Conservation (phyloP, 1,284 basidiomycete species). For the Ceratobasidium sp. region DNA sequence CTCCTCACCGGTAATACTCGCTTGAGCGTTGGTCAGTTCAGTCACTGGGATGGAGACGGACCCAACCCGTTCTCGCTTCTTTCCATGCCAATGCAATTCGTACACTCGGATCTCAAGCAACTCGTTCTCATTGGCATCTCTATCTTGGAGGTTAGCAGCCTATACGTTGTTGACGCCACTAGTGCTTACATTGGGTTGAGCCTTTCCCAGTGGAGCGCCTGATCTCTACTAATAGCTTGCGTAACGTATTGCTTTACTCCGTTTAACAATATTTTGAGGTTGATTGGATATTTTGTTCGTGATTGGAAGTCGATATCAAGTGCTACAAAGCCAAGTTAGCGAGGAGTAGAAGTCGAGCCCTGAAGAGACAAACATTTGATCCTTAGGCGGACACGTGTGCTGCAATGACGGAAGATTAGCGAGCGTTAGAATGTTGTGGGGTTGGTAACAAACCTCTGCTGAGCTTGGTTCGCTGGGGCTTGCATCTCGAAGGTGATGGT, state of each 20-base stretch:
- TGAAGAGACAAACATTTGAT: background rate
- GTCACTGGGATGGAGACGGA: background rate
- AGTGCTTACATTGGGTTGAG: conserved; percentile 5
- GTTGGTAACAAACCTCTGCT: background rate
- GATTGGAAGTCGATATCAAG: background rate
- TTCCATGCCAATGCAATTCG: background rate
- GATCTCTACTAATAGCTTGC: background rate
- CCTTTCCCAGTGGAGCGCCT: background rate
- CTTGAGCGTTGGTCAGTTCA: background rate
- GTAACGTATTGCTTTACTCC: background rate
- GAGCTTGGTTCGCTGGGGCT: background rate
- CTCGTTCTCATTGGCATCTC: background rate
- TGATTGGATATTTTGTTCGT: background rate
- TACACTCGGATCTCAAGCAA: background rate
- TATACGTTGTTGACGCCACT: background rate
- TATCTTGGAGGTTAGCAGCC: background rate
- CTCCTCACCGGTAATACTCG: background rate
- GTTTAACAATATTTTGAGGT: background rate
- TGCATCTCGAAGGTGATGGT: no score
- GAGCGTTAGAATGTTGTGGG: background rate
- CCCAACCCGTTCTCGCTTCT: background rate
- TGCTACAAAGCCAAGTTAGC: background rate
- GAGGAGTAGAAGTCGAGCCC: background rate
- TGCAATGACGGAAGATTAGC: background rate
- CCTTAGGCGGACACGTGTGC: background rate